Base-by-base conservation (phyloP, 345 rosid species). In the Gossypium thurberi region DNA sequence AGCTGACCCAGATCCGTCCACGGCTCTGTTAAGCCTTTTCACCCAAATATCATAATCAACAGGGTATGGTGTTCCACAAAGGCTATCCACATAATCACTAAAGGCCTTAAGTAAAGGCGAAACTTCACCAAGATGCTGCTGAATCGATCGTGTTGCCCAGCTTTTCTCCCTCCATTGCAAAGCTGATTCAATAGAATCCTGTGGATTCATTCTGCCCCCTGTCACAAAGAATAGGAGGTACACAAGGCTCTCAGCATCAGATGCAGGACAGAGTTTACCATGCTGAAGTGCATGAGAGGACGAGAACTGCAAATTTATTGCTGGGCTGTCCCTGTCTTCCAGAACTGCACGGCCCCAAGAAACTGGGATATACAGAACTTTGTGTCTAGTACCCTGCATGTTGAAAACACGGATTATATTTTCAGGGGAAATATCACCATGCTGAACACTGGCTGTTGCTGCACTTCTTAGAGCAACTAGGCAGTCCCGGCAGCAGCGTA, bases 311-410 rank as follows among this genome's bases (percentile, higher is more conserved):
- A 88, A 72, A 72, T 88, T 86, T 66, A 86, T 82, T 6, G 83
- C 83, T 0, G 90, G 85, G 73, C 92, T 83, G 57, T 88, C 92
- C 69, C 84, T 78, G 51, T 88, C 92, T 79, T 88, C 92, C 18
- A 88, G 71, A 57, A 88, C 88, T 10, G 90, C 90, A 66, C 83
- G 90, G 10, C 90, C 92, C 92, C 92, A 86, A 1, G 88, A 85
- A 6, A 76, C 65, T 40, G 82, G 87, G 20, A 85, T 72, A 46
- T 86, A 80, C 12, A 69, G 52, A 58, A 50, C 57, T 63, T 62
- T 78, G 58, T 48, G 69, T 40, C 78, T 78, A 2, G 69, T 46
- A 23, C 81, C 85, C 11, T 73, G 78, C 33, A 67, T 58, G 26
- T 83, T 82, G n/a, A 71, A 40, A 15, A 82, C 77, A 15, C 83